Conservation (phyloP, 1,284 basidiomycete genomes). For the Rhizopogon hawkerae region DNA sequence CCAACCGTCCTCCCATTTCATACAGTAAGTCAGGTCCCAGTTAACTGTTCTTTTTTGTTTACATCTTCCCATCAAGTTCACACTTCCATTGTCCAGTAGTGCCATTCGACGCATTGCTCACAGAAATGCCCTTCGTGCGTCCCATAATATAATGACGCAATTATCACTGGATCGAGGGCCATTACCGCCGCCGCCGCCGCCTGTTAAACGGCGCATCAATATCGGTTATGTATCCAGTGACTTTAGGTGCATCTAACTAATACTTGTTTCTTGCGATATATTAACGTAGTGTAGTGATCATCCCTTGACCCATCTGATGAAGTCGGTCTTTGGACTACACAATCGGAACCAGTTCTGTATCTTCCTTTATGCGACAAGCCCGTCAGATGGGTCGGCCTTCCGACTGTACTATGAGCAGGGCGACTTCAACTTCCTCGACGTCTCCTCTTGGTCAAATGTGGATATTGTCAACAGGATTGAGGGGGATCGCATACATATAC, state of each 20-base stretch:
- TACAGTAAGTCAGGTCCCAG: constrained; percentile 29
- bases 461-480: constrained; percentile 38
- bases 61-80: constrained; percentile 34
- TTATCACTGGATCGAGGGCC: constrained; percentile 12
- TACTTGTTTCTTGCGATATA: neutral
- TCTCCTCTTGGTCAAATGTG: constrained; percentile 39
- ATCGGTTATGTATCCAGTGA: constrained; percentile 56
- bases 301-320: constrained; percentile 56
- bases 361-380: constrained; percentile 48
- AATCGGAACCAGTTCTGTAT: constrained; percentile 39
- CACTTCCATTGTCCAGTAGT: constrained; percentile 43
- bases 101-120: constrained; percentile 50
- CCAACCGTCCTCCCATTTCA: constrained; percentile 55
- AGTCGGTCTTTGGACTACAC: constrained; percentile 51
- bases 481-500: constrained; percentile 46
- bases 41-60: neutral
- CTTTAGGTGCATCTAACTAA: constrained; percentile 32
- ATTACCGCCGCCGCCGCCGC: constrained; percentile 42
- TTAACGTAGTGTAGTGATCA: constrained; percentile 36
- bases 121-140: constrained; percentile 48
- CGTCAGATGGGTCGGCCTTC: constrained; percentile 45
- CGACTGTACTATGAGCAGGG: constrained; percentile 46
- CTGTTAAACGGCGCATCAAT: constrained; percentile 35
- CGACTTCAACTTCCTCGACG: constrained; percentile 41
- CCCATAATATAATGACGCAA: constrained; percentile 40